Conservation (phyloP, 805 yeast species). For the Ogataea angusta region DNA sequence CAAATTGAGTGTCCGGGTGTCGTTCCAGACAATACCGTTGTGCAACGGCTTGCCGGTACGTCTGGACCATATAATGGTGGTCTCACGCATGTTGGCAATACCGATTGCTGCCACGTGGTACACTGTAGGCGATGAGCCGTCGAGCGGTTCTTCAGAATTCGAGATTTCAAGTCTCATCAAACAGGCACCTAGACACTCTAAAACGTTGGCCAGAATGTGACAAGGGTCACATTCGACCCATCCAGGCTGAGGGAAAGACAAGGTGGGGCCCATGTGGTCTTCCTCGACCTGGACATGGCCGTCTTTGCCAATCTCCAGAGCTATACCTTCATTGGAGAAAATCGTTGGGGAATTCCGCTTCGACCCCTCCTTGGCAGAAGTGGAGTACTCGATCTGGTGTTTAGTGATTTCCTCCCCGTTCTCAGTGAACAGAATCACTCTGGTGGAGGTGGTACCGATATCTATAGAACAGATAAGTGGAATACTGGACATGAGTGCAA, state of each 20-base stretch:
- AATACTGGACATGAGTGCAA: constrained; percentile 3
- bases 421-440: constrained; percentile 76
- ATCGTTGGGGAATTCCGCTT: constrained; percentile 45
- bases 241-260: constrained; percentile 75
- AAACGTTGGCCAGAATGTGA: constrained; percentile 74
- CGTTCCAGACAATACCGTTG: constrained; percentile 96
- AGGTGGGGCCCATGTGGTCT: constrained; percentile 57
- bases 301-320: constrained; percentile 48
- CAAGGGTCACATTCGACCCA: constrained; percentile 95
- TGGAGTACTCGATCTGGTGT: constrained; percentile 85
- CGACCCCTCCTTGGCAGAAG: constrained; percentile 54
- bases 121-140: constrained; percentile 22
- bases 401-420: constrained; percentile 78
- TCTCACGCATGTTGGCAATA: constrained; percentile 94
- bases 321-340: constrained; percentile 72
- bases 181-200: constrained; percentile 72
- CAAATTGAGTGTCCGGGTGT: constrained; percentile 76
- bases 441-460: constrained; percentile 88
- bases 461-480: constrained; percentile 71
- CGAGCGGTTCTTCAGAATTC: constrained; percentile 44
- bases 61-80: constrained; percentile 84
- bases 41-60: constrained; percentile 77
- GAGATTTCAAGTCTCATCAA: constrained; percentile 52
- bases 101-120: constrained; percentile 74
- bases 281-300: constrained; percentile 59